phyloP scores from a whole-genome alignment of 2,329 filamentous ascomycete species.

The Penicillium sp. region DNA sequence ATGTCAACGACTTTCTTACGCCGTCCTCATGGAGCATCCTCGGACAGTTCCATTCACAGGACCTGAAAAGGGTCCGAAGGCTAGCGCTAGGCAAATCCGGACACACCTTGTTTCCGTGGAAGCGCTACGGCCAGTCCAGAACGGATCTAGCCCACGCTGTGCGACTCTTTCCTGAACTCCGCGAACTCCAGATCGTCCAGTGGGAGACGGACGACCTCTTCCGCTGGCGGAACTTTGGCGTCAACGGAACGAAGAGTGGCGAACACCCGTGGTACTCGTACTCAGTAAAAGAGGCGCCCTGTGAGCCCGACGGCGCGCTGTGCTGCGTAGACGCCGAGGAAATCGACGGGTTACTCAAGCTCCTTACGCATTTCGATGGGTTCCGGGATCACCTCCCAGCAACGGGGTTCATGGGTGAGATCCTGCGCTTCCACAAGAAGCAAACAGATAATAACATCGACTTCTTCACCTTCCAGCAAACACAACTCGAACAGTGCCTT shows the following conservation, averaged over 20 bases:
- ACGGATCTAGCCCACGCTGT: neutral
- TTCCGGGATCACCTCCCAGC: neutral
- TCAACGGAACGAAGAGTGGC: neutral
- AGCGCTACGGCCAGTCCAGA: neutral
- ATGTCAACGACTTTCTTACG: neutral
- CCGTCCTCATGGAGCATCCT: neutral
- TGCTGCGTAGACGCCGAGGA: conserved; percentile 5
- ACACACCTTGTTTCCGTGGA: neutral
- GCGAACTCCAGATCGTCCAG: conserved; percentile 8
- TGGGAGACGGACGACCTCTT: neutral
- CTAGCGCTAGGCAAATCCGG: neutral
- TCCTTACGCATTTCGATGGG: neutral
- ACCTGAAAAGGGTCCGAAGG: neutral
- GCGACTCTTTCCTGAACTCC: conserved; percentile 2
- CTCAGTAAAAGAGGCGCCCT: neutral
- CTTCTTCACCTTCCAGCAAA: conserved; percentile 1
- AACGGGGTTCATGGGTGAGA: neutral
- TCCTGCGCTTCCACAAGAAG: neutral
- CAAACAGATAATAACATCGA: neutral
- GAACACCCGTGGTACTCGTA: conserved; percentile 6
- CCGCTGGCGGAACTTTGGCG: neutral
- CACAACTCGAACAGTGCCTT: neutral
- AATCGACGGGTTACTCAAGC: neutral
- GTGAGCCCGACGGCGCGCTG: neutral
- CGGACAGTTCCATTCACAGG: conserved; percentile 7